Evolutionary conservation across 768 basidiomycete species (phyloP), one percentile per base, ranked within the genome.

Genomic region (Suillus ampliporus): DNA sequence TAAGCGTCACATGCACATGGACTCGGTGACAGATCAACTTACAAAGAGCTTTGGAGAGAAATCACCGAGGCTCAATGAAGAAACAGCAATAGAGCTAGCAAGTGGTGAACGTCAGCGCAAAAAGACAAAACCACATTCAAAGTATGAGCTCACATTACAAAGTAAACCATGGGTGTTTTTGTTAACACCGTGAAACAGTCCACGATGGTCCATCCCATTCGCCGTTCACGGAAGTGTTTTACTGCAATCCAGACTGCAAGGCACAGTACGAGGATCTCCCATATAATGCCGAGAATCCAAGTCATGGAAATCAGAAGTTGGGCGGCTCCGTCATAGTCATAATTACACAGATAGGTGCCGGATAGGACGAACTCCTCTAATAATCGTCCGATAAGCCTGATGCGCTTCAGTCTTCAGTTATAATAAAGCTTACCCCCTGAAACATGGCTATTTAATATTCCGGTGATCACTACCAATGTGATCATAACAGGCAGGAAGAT

Each of bases 241-340:
- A 51, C 50, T n/a, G 34, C 50, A n/a, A 51, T 34, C 50, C 53
- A 38, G 9, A 17, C 53, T 17, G 15, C 53, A 37, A 54, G 53
- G 35, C 53, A 54, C 23, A 54, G 35, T 17, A 23, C 15, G 15
- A 38, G 9, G 5, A 23, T 37, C 35, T 23, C 53, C 53, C 53
- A 54, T 26, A 17, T n/a, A 38, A 37, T 38, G 53, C 21, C 9
- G 21, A 54, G 21, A 10, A 37, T 23, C 53, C 53, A 54, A 5
- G 21, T 38, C 21, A 23, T 9, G 37, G 14, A 21, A 1, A 38
- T 54, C 2, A 54, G 53, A 54, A 54, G 15, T 6, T 23, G 2
- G 15, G 2, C 35, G 9, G 4, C 21, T 37, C 15, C 37, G 4
- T 26, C 9, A 2, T 10, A 17, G 4, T 38, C 1, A 23, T 54